Conservation (phyloP, 176 grass and related monocot genomes). For the Canna indica region DNA sequence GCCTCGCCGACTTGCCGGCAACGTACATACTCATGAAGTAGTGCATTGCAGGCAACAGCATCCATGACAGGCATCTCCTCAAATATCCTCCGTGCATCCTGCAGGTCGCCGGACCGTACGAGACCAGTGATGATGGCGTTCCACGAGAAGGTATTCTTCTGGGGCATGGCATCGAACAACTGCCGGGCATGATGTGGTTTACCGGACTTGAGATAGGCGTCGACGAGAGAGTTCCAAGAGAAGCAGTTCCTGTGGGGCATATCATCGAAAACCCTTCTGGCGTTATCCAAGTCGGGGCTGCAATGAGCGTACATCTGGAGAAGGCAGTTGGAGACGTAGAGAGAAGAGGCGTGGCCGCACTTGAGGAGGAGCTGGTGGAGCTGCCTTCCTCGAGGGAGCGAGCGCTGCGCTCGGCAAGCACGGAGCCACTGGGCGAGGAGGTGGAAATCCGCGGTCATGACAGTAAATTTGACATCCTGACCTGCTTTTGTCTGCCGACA, state of each 20-base stretch:
- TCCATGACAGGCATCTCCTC: constrained; percentile 48
- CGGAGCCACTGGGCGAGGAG: constrained; percentile 38
- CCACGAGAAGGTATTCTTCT: constrained; percentile 50
- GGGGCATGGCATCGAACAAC: constrained; percentile 47
- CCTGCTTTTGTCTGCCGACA: too few species aligned
- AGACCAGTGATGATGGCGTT: constrained; percentile 42
- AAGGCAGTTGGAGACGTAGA: constrained; percentile 38
- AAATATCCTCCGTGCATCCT: constrained; percentile 23
- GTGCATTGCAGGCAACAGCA: constrained; percentile 33
- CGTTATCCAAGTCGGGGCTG: constrained; percentile 18
- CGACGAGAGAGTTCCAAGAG: constrained; percentile 45
- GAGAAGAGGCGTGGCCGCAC: constrained; percentile 35
- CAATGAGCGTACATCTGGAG: constrained; percentile 47
- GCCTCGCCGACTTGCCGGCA: constrained; percentile 24
- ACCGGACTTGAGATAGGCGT: constrained; percentile 26
- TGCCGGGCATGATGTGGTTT: constrained; percentile 23
- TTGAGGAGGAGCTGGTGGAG: constrained; percentile 65
- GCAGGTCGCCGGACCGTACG: constrained; percentile 25
- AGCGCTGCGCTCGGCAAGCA: constrained; percentile 22
- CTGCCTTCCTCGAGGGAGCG: constrained; percentile 25
- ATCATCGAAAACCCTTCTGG: constrained; percentile 38
- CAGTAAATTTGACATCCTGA: too few species aligned
- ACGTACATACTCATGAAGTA: constrained; percentile 38
- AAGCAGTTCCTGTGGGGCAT: constrained; percentile 43
- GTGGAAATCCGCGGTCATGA: constrained; percentile 20